These are phyloP conservation scores for Mortierella sp. DNA, from an alignment of 371 early-diverging fungal species.

Conservation along the genomic window DNA sequence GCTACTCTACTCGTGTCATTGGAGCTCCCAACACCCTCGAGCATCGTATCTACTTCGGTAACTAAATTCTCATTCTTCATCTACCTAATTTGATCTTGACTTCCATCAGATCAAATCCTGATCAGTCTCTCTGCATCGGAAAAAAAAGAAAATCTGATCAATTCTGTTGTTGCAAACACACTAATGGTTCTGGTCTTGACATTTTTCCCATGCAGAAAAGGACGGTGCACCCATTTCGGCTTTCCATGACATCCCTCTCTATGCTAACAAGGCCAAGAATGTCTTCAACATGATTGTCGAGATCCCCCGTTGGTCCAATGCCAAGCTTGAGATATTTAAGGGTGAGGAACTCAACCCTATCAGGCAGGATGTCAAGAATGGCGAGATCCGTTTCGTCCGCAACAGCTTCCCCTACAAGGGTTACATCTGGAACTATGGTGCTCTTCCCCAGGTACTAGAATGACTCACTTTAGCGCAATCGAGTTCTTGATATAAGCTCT, in stretches of 20 bases:
- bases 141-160: neutral
- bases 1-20: conserved; percentile 77
- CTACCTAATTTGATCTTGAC: neutral
- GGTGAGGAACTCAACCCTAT: conserved; percentile 97
- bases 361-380: conserved; percentile 99
- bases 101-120: neutral
- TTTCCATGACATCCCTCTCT: conserved; percentile 99
- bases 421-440: conserved; percentile 99
- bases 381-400: conserved; percentile 97
- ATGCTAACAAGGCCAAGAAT: conserved; percentile 84
- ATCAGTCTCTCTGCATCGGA: neutral
- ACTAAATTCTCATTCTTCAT: neutral
- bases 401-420: conserved; percentile 99
- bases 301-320: conserved; percentile 99
- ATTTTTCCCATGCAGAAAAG: conserved; percentile 62
- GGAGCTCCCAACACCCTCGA: conserved; percentile 91
- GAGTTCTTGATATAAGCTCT: neutral
- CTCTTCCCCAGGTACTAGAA: conserved; percentile 87
- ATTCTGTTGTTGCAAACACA: neutral
- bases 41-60: conserved; percentile 89
- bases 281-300: conserved; percentile 98
- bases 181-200: neutral
- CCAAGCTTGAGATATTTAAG: conserved; percentile 98
- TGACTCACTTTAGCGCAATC: neutral
- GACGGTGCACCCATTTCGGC: conserved; percentile 88